Evolutionary conservation across 495 filamentous ascomycete genomes (phyloP).

Genomic region (Aspergillus wentii): DNA sequence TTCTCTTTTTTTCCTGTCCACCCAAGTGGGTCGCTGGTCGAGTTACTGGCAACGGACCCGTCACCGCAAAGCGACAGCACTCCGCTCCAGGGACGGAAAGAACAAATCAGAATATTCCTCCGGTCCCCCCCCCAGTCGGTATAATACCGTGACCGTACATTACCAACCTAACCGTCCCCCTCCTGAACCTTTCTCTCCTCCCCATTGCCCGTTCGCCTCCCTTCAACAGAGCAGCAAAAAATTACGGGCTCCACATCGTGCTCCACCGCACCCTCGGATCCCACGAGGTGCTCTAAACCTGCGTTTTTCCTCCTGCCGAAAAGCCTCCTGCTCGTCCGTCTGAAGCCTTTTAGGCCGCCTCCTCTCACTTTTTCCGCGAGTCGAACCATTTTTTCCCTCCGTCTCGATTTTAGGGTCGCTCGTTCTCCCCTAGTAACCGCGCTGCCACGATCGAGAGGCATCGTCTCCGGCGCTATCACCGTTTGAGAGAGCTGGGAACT

Average conservation of each 20-base stretch:
- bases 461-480: slow-evolving; percentile 24
- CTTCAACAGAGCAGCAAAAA: slow-evolving; percentile 29
- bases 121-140: too few species aligned
- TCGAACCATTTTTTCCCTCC: slow-evolving; percentile 23
- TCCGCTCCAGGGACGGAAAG: slow-evolving; percentile 10
- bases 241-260: slow-evolving; percentile 38
- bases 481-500: slow-evolving; percentile 13
- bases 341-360: slow-evolving; percentile 28
- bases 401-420: slow-evolving; percentile 26
- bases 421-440: slow-evolving; percentile 15
- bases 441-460: slow-evolving; percentile 22
- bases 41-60: slow-evolving; percentile 20
- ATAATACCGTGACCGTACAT: too few species aligned
- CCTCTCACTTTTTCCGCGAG: slow-evolving; percentile 21
- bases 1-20: background rate
- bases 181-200: slow-evolving; percentile 15
- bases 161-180: too few species aligned
- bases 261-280: slow-evolving; percentile 39
- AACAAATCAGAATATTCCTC: too few species aligned
- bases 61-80: slow-evolving; percentile 22
- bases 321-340: slow-evolving; percentile 19
- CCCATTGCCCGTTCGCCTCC: too few species aligned
- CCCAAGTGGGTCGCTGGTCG: background rate
- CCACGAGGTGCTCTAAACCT: slow-evolving; percentile 34
- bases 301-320: slow-evolving; percentile 23